Base-by-base conservation (phyloP, 2,329 filamentous ascomycete species). In the Lizonia empirigonia region DNA sequence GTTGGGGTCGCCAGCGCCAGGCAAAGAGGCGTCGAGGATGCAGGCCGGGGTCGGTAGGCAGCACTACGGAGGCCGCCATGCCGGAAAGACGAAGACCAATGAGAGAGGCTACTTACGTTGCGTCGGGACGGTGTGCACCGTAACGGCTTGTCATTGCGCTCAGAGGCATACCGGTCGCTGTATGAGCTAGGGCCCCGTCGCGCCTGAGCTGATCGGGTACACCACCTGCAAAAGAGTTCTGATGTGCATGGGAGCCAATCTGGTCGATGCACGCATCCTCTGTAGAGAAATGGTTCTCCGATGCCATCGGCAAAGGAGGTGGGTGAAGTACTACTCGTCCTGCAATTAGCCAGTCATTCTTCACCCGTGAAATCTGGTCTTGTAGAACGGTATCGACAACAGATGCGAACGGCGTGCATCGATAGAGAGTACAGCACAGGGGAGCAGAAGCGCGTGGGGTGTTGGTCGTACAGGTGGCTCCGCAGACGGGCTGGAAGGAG, bases 111-210 rank as follows among this genome's bases (percentile, higher is more conserved):
- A 83, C 81, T 78, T 80, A 84, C 81, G 76, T 77, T 71, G 76
- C 72, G 70, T 83, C 80, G 77, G 78, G 73, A 73, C 78, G 78
- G 70, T 76, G 76, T 72, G 78, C 64, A 66, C 76, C 75, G 76
- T 80, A 82, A 74, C 79, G 77, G 74, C 62, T 58, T 58, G 78
- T 67, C 68, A 76, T 75, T 71, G 77, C 79, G 65, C 70, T 74
- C 64, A 80, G 76, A 51, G 76, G 76, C 44, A 76, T 72, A 62
- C 74, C 72, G 49, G 72, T 67, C 49, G 76, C 64, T 65, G 77
- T 74, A 62, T 80, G 76, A 60, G 73, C 72, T 63, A 82, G 71
- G 53, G 72, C 66, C 63, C 74, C 76, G 69, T 81, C 78, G 73
- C 79, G 79, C 63, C 80, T 77, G 67, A 76, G 72, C 57, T 74